Conservation (phyloP, 257 asterid genomes). For the Orobanche coerulescens region DNA sequence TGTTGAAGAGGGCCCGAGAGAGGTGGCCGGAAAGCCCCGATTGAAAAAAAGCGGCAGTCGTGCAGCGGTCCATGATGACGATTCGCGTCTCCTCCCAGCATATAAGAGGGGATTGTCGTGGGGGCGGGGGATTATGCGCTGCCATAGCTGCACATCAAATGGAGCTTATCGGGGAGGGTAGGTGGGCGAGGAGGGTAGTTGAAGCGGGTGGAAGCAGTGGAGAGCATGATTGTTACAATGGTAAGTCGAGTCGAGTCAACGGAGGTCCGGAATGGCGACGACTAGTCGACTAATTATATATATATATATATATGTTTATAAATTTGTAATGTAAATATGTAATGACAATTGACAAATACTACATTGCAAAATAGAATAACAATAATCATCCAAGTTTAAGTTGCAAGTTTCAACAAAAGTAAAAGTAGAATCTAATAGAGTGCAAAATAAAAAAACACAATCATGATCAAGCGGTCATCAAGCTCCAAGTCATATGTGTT, state of each 20-base stretch:
- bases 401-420: too few relatives aligned
- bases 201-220: conserved; percentile 37
- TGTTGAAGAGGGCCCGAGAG: conserved; percentile 42
- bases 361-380: too few relatives aligned
- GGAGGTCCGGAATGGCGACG: too few relatives aligned
- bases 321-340: too few relatives aligned
- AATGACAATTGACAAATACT: too few relatives aligned
- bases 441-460: too few relatives aligned
- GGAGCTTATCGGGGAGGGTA: conserved; percentile 42
- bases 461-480: too few relatives aligned
- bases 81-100: conserved; percentile 84
- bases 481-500: too few relatives aligned
- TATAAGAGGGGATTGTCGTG: conserved; percentile 61
- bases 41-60: conserved; percentile 43
- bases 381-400: too few relatives aligned
- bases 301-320: background rate
- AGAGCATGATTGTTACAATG: too few relatives aligned
- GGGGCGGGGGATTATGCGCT: conserved; percentile 81
- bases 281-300: conserved; percentile 41
- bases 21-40: conserved; percentile 43
- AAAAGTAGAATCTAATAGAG: too few relatives aligned
- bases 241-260: too few relatives aligned
- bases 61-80: conserved; percentile 70
- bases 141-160: conserved; percentile 89
- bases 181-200: conserved; percentile 31